These are phyloP conservation scores for Eragrostis nindensis DNA, from an alignment of 176 grass and related monocot species.

Conservation along the genomic window DNA sequence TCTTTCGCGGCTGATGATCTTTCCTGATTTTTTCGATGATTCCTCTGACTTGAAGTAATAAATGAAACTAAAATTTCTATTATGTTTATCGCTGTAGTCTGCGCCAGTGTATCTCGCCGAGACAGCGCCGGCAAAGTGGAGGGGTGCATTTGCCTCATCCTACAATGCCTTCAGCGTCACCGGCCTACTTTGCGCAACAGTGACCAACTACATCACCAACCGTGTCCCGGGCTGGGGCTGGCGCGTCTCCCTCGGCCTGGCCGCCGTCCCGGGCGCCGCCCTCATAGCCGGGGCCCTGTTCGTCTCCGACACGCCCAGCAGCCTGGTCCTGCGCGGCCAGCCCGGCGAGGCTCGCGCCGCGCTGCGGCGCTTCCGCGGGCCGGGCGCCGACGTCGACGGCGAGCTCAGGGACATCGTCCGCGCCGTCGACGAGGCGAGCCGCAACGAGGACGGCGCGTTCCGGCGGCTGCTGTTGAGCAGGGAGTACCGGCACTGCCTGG, in stretches of 20 bases:
- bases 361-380: conserved; percentile 52
- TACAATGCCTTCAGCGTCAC: conserved; percentile 65
- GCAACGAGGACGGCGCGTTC: conserved; percentile 56
- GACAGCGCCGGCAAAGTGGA: too few relatives aligned
- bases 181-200: conserved; percentile 48
- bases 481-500: conserved; percentile 49
- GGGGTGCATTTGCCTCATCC: conserved; percentile 44
- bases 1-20: too few relatives aligned
- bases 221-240: conserved; percentile 55
- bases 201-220: conserved; percentile 59
- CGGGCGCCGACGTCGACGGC: conserved; percentile 30
- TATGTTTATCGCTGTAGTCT: too few relatives aligned
- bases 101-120: too few relatives aligned
- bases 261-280: conserved; percentile 44
- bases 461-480: conserved; percentile 36
- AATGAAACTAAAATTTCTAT: too few relatives aligned
- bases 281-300: conserved; percentile 49
- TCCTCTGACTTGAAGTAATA: too few relatives aligned
- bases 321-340: conserved; percentile 55
- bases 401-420: conserved; percentile 56
- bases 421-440: conserved; percentile 28
- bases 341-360: conserved; percentile 43
- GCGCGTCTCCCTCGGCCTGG: conserved; percentile 24
- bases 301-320: conserved; percentile 60
- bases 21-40: too few relatives aligned